Evolutionary conservation across 2,329 filamentous ascomycete species (phyloP).

Genomic region (Dactylonectria macrodidyma): DNA sequence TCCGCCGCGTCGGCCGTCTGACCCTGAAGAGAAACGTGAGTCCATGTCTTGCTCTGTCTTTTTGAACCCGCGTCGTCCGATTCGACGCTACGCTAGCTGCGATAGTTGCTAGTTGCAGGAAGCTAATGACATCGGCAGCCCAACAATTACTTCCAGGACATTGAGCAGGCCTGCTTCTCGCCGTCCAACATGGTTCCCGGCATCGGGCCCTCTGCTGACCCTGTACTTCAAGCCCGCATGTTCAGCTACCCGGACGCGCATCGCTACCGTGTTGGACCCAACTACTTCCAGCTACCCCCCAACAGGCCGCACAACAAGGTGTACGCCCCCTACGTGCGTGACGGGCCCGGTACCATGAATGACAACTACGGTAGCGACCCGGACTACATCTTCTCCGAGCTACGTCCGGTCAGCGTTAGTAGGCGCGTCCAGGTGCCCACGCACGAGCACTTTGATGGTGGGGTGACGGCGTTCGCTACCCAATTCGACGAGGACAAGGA

Average conservation of each 20-base stretch:
- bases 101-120: neutral
- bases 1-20: constrained; percentile 64
- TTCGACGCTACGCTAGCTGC: too few relatives aligned
- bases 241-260: constrained; percentile 76
- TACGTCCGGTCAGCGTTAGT: constrained; percentile 59
- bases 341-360: constrained; percentile 43
- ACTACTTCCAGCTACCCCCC: constrained; percentile 63
- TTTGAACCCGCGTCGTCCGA: too few relatives aligned
- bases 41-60: too few relatives aligned
- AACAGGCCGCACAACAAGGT: constrained; percentile 42
- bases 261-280: constrained; percentile 72
- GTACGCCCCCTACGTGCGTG: constrained; percentile 45
- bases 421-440: constrained; percentile 40
- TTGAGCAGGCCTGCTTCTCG: constrained; percentile 67
- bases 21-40: constrained; percentile 56
- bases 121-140: neutral
- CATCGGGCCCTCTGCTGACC: constrained; percentile 59
- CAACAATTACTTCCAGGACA: constrained; percentile 63
- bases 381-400: constrained; percentile 43
- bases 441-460: constrained; percentile 41
- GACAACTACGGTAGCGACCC: constrained; percentile 49
- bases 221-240: constrained; percentile 70
- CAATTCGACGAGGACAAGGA: constrained; percentile 31
- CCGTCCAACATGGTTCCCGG: constrained; percentile 66
- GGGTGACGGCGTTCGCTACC: constrained; percentile 39